phyloP scores from a whole-genome alignment of 176 grass and related monocot genomes.

The Thalia dealbata region DNA sequence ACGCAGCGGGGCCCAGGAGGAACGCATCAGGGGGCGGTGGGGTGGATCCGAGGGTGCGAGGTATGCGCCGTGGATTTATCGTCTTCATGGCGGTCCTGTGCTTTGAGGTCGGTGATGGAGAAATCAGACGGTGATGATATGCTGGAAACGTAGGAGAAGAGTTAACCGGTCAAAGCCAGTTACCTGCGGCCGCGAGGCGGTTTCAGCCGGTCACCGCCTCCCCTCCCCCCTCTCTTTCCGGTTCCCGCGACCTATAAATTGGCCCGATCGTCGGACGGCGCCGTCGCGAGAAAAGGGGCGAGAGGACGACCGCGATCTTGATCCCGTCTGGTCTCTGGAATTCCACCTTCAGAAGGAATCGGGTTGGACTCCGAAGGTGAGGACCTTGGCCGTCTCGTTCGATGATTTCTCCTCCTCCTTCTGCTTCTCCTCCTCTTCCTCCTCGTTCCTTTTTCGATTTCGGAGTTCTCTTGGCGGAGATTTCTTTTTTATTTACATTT shows the following conservation, averaged over 20 bases:
- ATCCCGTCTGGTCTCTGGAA: background rate
- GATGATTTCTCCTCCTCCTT: background rate
- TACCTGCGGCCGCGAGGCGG: background rate
- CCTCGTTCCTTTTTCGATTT: background rate
- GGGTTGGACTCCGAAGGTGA: background rate
- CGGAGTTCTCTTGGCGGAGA: background rate
- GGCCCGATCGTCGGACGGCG: background rate
- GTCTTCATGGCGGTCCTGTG: too few relatives aligned
- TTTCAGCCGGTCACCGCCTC: background rate
- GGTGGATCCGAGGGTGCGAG: background rate
- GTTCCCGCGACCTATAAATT: slow-evolving; percentile 10
- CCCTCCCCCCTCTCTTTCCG: too few relatives aligned
- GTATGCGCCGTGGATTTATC: too few relatives aligned
- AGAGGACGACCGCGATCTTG: background rate
- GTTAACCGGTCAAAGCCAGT: background rate
- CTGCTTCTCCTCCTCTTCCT: too few relatives aligned
- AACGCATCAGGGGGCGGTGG: too few relatives aligned
- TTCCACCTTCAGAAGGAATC: background rate
- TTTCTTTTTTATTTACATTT: background rate
- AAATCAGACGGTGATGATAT: background rate
- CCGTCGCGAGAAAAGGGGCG: slow-evolving; percentile 5
- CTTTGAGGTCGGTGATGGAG: background rate
- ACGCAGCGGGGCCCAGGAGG: too few relatives aligned
- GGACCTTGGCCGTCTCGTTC: background rate
- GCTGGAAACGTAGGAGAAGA: background rate